Evolutionary conservation across 2,329 filamentous ascomycete genomes (phyloP).

Genomic region (Epichloe elymi): DNA sequence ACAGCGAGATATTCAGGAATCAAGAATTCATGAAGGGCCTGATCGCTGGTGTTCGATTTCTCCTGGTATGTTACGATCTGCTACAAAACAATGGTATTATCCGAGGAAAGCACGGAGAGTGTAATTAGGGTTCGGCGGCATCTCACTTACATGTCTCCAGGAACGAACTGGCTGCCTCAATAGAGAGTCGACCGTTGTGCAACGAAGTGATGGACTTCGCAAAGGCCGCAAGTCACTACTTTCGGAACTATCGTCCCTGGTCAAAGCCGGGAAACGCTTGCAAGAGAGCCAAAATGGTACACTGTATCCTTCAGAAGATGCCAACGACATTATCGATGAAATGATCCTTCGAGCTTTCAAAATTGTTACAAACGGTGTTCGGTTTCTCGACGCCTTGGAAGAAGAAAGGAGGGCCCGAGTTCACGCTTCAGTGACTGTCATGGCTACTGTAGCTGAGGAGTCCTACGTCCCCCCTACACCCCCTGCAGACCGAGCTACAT

Average conservation of each 20-base stretch:
- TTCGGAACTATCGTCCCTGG: constrained; percentile 77
- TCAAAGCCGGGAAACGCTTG: constrained; percentile 76
- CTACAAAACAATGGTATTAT: not conserved
- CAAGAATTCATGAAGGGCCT: constrained; percentile 91
- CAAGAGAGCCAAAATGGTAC: constrained; percentile 54
- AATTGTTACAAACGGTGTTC: constrained; percentile 80
- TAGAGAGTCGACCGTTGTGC: constrained; percentile 62
- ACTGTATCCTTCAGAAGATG: constrained; percentile 35
- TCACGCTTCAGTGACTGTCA: constrained; percentile 42
- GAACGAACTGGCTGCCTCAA: constrained; percentile 82
- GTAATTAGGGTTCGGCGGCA: not conserved
- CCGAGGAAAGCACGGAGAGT: not conserved
- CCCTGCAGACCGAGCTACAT: constrained; percentile 42
- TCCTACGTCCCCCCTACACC: constrained; percentile 49
- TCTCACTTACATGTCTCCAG: constrained; percentile 29
- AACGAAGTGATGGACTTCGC: constrained; percentile 62
- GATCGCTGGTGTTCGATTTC: constrained; percentile 81
- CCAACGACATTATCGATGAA: constrained; percentile 74
- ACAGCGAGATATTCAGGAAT: constrained; percentile 68
- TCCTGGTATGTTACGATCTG: constrained; percentile 52
- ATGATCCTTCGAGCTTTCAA: constrained; percentile 90
- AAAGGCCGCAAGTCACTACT: constrained; percentile 76
- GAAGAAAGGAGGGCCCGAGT: constrained; percentile 41
- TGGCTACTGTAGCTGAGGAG: constrained; percentile 48
- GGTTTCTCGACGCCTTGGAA: constrained; percentile 77